Percentiles rank a stretch among this genome's conserved stretches.
Evolutionary conservation across 2,329 filamentous ascomycete genomes (phyloP).

Genomic region (Nemania bipapillata): DNA sequence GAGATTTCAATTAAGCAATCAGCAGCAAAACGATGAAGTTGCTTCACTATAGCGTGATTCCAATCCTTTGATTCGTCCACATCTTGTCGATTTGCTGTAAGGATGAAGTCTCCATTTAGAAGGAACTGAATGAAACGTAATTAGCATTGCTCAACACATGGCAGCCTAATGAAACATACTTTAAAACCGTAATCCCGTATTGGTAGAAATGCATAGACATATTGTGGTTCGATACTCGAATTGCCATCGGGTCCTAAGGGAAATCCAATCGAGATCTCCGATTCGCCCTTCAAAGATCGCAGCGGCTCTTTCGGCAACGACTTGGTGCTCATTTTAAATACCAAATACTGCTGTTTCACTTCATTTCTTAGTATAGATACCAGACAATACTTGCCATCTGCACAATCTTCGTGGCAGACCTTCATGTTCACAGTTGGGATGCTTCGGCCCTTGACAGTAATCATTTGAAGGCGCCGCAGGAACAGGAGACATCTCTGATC

Average conservation of each 20-base stretch:
- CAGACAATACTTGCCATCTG: too few species aligned
- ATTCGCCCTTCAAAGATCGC: not conserved
- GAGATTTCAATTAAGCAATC: too few species aligned
- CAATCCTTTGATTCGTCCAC: conserved; percentile 53
- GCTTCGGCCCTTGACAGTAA: not conserved
- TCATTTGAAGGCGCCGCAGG: not conserved
- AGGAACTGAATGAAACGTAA: conserved; percentile 51
- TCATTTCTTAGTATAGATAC: not conserved
- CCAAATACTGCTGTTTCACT: not conserved
- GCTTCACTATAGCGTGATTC: conserved; percentile 54
- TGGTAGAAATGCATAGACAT: conserved; percentile 60
- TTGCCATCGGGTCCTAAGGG: not conserved
- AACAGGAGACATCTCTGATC: not conserved
- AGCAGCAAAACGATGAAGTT: too few species aligned
- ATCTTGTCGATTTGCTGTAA: conserved; percentile 57
- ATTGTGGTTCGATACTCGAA: conserved; percentile 49
- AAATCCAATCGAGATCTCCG: not conserved
- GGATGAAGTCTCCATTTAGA: conserved; percentile 63
- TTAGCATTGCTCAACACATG: not conserved
- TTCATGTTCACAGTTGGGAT: too few species aligned
- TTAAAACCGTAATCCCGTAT: conserved; percentile 57
- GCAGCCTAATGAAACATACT: conserved; percentile 25
- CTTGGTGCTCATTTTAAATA: too few species aligned
- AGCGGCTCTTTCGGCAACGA: not conserved
- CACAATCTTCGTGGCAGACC: too few species aligned